phyloP scores from a whole-genome alignment of 2,329 filamentous ascomycete species.

The Fusarium sp. region DNA sequence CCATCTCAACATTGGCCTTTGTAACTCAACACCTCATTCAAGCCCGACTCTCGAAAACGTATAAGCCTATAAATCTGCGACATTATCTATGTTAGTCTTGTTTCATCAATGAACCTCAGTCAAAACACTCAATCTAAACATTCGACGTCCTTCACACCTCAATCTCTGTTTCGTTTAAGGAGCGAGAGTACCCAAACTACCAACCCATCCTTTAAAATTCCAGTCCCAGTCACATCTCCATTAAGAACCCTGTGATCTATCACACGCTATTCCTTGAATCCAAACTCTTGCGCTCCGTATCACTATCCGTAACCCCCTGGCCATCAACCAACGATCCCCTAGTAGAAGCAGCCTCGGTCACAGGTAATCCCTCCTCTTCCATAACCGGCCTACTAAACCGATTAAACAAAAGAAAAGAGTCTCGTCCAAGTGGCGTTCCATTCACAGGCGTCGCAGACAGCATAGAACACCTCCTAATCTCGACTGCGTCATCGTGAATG shows the following conservation, averaged over 20 bases:
- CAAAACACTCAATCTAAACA: not conserved
- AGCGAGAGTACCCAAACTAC: not conserved
- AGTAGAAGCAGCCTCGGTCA: not conserved
- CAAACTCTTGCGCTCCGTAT: not conserved
- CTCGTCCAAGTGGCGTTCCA: not conserved
- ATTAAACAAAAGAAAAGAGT: constrained; percentile 15
- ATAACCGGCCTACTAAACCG: constrained; percentile 10
- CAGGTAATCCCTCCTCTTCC: constrained; percentile 4
- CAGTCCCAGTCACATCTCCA: not conserved
- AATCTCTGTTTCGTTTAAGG: not conserved
- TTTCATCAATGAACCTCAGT: not conserved
- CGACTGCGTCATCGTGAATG: constrained; percentile 42
- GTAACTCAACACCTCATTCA: not conserved
- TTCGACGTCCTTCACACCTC: not conserved
- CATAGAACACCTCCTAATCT: not conserved
- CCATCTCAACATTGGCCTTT: not conserved
- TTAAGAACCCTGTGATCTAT: not conserved
- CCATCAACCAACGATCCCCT: not conserved
- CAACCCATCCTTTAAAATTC: not conserved
- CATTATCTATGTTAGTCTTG: not conserved
- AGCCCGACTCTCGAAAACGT: not conserved
- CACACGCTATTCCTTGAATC: not conserved
- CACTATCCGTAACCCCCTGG: not conserved
- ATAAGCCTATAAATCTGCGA: not conserved
- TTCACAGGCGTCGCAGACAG: constrained; percentile 6